A percentile compares a stretch with the other conserved stretches of the same genome.
Evolutionary conservation across 1,139 yeast species (phyloP).

Genomic region (Komagataea norvegica): DNA sequence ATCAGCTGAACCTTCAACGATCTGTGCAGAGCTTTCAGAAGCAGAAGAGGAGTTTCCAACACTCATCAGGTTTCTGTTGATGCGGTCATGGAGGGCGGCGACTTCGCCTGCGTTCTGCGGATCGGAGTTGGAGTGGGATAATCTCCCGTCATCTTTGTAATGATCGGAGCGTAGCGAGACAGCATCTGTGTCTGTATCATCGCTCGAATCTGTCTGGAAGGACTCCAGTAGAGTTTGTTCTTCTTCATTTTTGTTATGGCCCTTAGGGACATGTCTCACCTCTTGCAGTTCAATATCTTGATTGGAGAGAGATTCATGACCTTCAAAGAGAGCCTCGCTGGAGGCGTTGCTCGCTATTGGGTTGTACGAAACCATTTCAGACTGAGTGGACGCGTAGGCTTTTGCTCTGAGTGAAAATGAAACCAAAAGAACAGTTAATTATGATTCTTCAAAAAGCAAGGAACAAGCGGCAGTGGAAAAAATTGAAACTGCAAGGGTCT

Average conservation of each 20-base stretch:
- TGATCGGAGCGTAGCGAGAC: conserved; percentile 4
- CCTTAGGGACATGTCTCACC: conserved; percentile 2
- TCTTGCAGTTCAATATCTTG: conserved; percentile 12
- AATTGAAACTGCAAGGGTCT: too few relatives aligned
- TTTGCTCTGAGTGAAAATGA: too few relatives aligned
- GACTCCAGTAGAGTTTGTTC: conserved; percentile 13
- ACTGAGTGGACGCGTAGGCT: too few relatives aligned
- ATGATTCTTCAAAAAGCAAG: too few relatives aligned
- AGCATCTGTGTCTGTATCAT: conserved; percentile 3
- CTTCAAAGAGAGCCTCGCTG: conserved; percentile 7
- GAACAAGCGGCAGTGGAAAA: too few relatives aligned
- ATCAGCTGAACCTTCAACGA: conserved; percentile 1
- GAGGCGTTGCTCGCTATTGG: background rate
- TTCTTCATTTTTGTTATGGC: conserved; percentile 1
- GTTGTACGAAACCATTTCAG: conserved; percentile 7
- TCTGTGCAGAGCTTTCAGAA: too few relatives aligned
- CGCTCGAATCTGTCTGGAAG: conserved; percentile 12
- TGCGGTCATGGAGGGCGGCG: conserved; percentile 6
- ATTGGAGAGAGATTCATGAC: background rate
- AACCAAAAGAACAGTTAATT: too few relatives aligned
- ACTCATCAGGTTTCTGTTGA: conserved; percentile 7
- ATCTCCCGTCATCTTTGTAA: conserved; percentile 9
- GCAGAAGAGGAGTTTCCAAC: conserved; percentile 2
- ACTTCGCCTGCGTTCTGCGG: conserved; percentile 1
- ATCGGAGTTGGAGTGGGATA: background rate